phyloP scores from a whole-genome alignment of 208 protist species.

The Crithidia fasciculata region DNA sequence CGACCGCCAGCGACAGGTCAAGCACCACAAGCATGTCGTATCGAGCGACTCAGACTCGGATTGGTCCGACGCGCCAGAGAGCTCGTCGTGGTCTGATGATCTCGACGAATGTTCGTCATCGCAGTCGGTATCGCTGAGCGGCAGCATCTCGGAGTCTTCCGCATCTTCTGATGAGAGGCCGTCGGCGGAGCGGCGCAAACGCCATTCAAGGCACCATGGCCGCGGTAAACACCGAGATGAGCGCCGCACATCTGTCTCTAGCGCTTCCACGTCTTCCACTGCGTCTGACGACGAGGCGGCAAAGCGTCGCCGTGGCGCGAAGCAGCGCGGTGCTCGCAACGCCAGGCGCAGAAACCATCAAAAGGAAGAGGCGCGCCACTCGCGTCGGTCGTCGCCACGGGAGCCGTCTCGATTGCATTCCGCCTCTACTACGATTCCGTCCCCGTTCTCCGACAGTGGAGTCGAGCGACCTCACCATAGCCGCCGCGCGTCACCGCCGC shows the following conservation, averaged over 20 bases:
- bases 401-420: background rate
- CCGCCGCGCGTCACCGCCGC: background rate
- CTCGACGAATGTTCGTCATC: background rate
- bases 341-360: background rate
- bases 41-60: background rate
- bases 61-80: background rate
- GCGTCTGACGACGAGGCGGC: background rate
- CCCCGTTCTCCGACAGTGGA: background rate
- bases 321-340: background rate
- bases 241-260: background rate
- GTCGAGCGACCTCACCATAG: conserved; percentile 4
- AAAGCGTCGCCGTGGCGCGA: background rate
- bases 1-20: background rate
- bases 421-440: background rate
- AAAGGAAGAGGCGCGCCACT: background rate
- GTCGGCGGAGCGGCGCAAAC: background rate
- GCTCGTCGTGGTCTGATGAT: background rate
- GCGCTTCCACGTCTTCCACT: background rate
- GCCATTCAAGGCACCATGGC: background rate
- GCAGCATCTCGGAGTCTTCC: background rate
- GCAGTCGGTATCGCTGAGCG: background rate
- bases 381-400: background rate
- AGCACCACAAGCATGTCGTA: background rate
- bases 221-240: background rate
- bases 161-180: background rate